These are phyloP conservation scores for Scedosporium minutisporum DNA, from an alignment of 2,329 filamentous ascomycete genomes.

Conservation along the genomic window DNA sequence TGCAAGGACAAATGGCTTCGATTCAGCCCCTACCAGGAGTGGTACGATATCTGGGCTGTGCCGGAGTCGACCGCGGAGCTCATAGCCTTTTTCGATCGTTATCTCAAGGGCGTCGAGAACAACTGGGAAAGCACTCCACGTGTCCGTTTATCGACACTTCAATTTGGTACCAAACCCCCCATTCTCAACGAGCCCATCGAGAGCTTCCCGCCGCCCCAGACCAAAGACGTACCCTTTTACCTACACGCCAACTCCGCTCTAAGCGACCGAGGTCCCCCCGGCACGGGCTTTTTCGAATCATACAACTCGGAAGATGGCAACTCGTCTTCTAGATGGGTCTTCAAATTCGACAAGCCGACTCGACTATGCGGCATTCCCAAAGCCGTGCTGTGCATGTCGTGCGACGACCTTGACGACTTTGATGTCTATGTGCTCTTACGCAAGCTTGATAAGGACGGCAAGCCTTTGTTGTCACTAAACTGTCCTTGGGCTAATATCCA, in stretches of 20 bases:
- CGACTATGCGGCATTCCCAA: conserved; percentile 36
- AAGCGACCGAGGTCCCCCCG: conserved; percentile 26
- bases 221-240: conserved; percentile 15
- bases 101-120: conserved; percentile 31
- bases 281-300: conserved; percentile 20
- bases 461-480: conserved; percentile 13
- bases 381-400: conserved; percentile 34
- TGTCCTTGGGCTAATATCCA: not conserved
- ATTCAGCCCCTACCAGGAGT: conserved; percentile 30
- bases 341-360: conserved; percentile 27
- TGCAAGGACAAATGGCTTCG: conserved; percentile 33
- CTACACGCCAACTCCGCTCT: conserved; percentile 20
- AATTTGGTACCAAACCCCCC: conserved; percentile 10
- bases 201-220: conserved; percentile 17
- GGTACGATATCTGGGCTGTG: conserved; percentile 30
- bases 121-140: conserved; percentile 33
- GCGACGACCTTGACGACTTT: conserved; percentile 29
- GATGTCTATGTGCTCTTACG: conserved; percentile 26
- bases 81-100: conserved; percentile 33
- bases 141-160: conserved; percentile 29
- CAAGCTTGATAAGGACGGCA: conserved; percentile 10
- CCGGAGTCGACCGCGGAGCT: conserved; percentile 25
- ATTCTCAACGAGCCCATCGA: conserved; percentile 18
- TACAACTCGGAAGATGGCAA: not conserved
- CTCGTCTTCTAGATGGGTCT: conserved; percentile 14